Percentiles rank a stretch among this genome's conserved stretches.
Conservation (phyloP, 345 rosid species). For the Tarenaya hassleriana region DNA sequence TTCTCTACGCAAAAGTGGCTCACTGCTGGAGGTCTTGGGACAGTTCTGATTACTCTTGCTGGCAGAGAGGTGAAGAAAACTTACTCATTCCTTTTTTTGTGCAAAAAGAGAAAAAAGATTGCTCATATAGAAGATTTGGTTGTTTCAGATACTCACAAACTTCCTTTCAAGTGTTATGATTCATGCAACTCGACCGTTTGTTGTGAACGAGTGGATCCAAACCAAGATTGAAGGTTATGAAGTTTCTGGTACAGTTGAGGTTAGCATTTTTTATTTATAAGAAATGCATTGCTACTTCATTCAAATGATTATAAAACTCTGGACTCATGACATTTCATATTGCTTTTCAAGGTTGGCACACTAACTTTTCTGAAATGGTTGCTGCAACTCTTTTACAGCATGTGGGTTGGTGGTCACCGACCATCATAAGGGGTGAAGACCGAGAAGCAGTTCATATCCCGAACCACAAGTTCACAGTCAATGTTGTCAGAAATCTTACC, state of each 20-base stretch:
- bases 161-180: conserved; percentile 92
- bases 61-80: conserved; percentile 86
- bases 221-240: conserved; percentile 95
- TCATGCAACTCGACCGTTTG: conserved; percentile 90
- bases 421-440: conserved; percentile 78
- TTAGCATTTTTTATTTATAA: too few species aligned
- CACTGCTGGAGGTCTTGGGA: too few species aligned
- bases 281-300: too few species aligned
- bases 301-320: too few species aligned
- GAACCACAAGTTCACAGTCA: conserved; percentile 72
- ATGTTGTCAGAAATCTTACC: conserved; percentile 76
- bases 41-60: too few species aligned
- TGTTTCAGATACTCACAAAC: conserved; percentile 82
- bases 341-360: too few species aligned
- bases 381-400: too few species aligned
- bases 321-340: too few species aligned
- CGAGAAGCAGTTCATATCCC: conserved; percentile 92
- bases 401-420: conserved; percentile 94
- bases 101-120: conserved; percentile 8
- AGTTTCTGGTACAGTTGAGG: conserved; percentile 99
- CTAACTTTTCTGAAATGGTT: too few species aligned
- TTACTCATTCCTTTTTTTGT: not conserved
- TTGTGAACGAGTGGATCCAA: conserved; percentile 93
- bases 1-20: too few species aligned
- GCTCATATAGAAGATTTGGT: conserved; percentile 20